Evolutionary conservation across 1,139 yeast species (phyloP), one percentile per base, ranked within the genome.

Genomic region (Lodderomyces pseudojiufengensis): DNA sequence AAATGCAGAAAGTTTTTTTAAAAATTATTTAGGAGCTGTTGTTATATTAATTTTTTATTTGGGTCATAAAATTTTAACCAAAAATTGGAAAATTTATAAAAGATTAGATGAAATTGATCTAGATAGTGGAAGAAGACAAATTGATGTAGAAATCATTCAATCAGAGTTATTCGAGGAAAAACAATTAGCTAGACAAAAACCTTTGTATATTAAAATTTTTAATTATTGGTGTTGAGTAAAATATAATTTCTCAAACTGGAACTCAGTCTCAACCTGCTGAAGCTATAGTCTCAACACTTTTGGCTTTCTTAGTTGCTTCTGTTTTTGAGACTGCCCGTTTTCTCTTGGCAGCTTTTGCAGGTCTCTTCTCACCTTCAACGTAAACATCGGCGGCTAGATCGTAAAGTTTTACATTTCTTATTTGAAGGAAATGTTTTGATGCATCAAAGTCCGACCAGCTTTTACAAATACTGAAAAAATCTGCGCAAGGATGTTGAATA

Each of bases 401-500:
- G 58, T 80, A 76, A 43, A 83, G 61, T 50, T 85, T 84, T 11
- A 88, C 90, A 48, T 86, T 83, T 50, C 83, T 83, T 32, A 92
- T 84, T 37, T 73, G 74, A 41, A 83, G 63, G 21, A 75, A 72
- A 54, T 81, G n/a, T n/a, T n/a, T n/a, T 71, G n/a, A 70, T 59
- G 29, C 76, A 74, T 39, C n/a, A n/a, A n/a, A n/a, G n/a, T 75
- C 81, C 46, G 71, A 67, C 80, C 92, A 86, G 27, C 78, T 71
- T 47, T 86, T 80, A 57, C 97, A 86, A 12, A 87, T 63, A 36
- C 73, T 80, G 59, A 73, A 86, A 55, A 90, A 92, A 43, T 92
- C 98, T 13, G 87, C 75, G 54, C 97, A 90, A 8, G 97, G 97
- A 48, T 82, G 75, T 50, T 87, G 95, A 36, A 92, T 84, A 54